A percentile compares a stretch with the other conserved stretches of the same genome.
Conservation (phyloP, 2,329 filamentous ascomycete species). For the Chrysoporthe austroafricana region DNA sequence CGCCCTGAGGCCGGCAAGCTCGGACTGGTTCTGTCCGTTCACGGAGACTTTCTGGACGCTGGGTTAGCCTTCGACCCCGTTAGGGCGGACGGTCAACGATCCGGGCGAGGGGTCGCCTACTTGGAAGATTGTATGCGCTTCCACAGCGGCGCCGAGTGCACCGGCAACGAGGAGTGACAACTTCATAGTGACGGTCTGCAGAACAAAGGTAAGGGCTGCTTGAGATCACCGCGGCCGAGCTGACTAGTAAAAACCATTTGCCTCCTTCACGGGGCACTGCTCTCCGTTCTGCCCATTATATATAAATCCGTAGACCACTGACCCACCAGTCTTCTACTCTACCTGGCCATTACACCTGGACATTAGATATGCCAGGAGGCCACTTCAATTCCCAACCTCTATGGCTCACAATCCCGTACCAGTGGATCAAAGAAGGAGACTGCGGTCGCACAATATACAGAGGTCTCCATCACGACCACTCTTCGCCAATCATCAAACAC, state of each 20-base stretch:
- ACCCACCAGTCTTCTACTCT: background rate
- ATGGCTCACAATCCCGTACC: background rate
- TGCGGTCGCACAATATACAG: background rate
- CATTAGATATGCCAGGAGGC: background rate
- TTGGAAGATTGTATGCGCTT: slow-evolving; percentile 50
- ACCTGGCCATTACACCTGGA: too few species aligned
- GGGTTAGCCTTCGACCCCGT: background rate
- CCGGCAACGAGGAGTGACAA: slow-evolving; percentile 40
- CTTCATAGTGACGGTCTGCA: slow-evolving; percentile 39
- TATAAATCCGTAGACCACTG: background rate
- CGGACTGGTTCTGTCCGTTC: slow-evolving; percentile 48
- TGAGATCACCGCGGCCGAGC: background rate
- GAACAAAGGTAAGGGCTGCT: background rate
- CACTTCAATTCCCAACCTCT: background rate
- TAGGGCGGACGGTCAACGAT: background rate
- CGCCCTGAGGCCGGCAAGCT: slow-evolving; percentile 50
- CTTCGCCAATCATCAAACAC: background rate
- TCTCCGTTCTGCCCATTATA: background rate
- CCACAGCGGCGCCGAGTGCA: slow-evolving; percentile 41
- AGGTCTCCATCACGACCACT: background rate
- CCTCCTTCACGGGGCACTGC: background rate
- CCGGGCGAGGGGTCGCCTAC: slow-evolving; percentile 32
- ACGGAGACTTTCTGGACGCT: slow-evolving; percentile 48
- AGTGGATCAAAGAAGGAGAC: background rate
- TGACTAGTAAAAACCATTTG: background rate